Conservation (phyloP, 1,139 yeast genomes). For the Blastobotrys arbuscula region DNA sequence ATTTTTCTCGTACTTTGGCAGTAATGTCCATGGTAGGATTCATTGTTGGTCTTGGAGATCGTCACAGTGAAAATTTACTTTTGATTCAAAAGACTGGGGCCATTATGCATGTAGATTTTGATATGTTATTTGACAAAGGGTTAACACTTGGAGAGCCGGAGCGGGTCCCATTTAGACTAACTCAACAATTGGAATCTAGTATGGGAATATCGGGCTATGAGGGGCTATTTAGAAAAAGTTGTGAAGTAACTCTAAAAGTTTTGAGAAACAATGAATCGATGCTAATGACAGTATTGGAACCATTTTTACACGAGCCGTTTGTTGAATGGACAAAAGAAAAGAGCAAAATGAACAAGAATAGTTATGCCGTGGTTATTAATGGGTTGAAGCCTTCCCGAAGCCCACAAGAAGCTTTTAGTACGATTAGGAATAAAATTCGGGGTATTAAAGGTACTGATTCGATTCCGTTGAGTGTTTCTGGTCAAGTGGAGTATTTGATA, state of each 20-base stretch:
- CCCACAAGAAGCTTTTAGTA: slow-evolving; percentile 66
- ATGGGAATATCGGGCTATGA: slow-evolving; percentile 88
- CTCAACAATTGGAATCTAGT: slow-evolving; percentile 85
- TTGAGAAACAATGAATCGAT: slow-evolving; percentile 81
- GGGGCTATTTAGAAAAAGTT: slow-evolving; percentile 78
- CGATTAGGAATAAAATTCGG: slow-evolving; percentile 72
- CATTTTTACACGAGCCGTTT: slow-evolving; percentile 88
- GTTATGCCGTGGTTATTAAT: slow-evolving; percentile 15
- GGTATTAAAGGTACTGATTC: slow-evolving; percentile 84
- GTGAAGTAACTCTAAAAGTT: slow-evolving; percentile 76
- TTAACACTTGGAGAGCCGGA: slow-evolving; percentile 71
- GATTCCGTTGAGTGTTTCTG: slow-evolving; percentile 80
- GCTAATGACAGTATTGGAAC: slow-evolving; percentile 84
- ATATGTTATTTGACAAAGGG: slow-evolving; percentile 82
- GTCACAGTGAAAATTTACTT: slow-evolving; percentile 90
- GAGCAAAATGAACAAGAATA: slow-evolving; percentile 7
- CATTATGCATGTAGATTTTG: slow-evolving; percentile 91
- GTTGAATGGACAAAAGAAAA: slow-evolving; percentile 36
- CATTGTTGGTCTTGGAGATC: slow-evolving; percentile 72
- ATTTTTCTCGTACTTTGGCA: slow-evolving; percentile 74
- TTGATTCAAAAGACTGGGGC: slow-evolving; percentile 70
- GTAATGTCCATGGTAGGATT: slow-evolving; percentile 98
- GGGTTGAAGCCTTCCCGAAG: slow-evolving; percentile 31
- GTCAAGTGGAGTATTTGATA: slow-evolving; percentile 86
- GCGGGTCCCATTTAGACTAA: slow-evolving; percentile 86